phyloP scores from a whole-genome alignment of 495 filamentous ascomycete genomes.

The Penicilliopsis zonata region DNA sequence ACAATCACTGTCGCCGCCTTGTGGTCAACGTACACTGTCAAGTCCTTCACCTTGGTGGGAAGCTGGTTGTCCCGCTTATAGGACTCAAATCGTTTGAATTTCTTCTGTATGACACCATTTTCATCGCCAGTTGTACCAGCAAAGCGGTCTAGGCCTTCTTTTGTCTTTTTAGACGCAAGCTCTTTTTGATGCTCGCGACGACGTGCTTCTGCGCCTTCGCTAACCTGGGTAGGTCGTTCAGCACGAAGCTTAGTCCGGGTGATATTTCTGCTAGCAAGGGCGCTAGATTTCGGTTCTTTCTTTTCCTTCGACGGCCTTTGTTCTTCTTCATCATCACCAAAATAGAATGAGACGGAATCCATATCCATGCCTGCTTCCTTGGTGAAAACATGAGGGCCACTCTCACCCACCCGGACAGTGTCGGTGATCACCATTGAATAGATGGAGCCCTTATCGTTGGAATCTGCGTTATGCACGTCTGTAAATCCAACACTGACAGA shows the following conservation, averaged over 20 bases:
- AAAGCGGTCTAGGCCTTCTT: slow-evolving; percentile 73
- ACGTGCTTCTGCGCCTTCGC: slow-evolving; percentile 79
- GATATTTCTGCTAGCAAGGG: slow-evolving; percentile 81
- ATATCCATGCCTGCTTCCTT: slow-evolving; percentile 81
- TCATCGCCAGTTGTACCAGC: slow-evolving; percentile 66
- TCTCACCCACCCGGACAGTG: slow-evolving; percentile 75
- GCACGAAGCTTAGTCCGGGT: slow-evolving; percentile 88
- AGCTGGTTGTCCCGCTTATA: slow-evolving; percentile 98
- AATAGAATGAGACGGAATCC: slow-evolving; percentile 92
- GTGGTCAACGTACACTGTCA: slow-evolving; percentile 78
- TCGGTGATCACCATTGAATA: slow-evolving; percentile 89
- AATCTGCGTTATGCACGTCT: slow-evolving; percentile 70
- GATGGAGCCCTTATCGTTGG: slow-evolving; percentile 72
- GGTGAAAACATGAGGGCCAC: slow-evolving; percentile 73
- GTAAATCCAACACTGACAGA: slow-evolving; percentile 77
- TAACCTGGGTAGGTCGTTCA: slow-evolving; percentile 70
- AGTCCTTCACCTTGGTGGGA: slow-evolving; percentile 65
- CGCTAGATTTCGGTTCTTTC: slow-evolving; percentile 67
- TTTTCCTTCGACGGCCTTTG: slow-evolving; percentile 56
- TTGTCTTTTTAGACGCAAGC: slow-evolving; percentile 75
- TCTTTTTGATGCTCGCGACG: slow-evolving; percentile 91
- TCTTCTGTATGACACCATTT: slow-evolving; percentile 86
- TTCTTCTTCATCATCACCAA: slow-evolving; percentile 77
- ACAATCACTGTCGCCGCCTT: slow-evolving; percentile 85
- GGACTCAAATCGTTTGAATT: slow-evolving; percentile 96